Base-by-base conservation (phyloP, 345 rosid genomes). In the Eucalyptus leucophloia region DNA sequence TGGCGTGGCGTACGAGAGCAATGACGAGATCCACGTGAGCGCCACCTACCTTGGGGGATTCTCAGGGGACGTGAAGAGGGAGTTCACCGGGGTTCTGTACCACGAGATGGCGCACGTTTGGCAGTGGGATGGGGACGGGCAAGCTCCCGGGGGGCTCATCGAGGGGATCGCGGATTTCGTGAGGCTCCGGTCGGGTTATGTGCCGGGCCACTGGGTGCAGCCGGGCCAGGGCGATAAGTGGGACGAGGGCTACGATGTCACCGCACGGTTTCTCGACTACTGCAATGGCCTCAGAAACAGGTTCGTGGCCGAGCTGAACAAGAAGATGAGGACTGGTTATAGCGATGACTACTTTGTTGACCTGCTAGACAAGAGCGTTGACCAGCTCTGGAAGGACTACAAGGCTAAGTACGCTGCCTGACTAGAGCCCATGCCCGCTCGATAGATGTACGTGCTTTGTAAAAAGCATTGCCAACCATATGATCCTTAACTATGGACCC, bases 101-200 rank as follows among this genome's bases (percentile, higher is more conserved):
- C 97, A 96, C 67, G 99, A 95, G 87, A 95, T 95, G 93, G 88
- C 93, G 4, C 97, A 95, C 54, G 87, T 95, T 14, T 96, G 96
- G 99, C 97, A 95, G 67, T 96, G 98, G 99, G 90, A 92, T 62
- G 97, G 98, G 7, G 93, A 94, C 14, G 93, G 92, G 3, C 92
- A 87, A 42, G 87, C 94, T 44, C 96, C 95, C 0, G 90, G 94
- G 15, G 95, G 95, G 17, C 87, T 96, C 42, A 91, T 93, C 1
- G 97, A 96, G 90, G 99, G 99, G 81, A 93, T 96, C 13, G 97
- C 95, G 1, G 98, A 97, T 86, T 95, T 80, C 58, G 96, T 97
- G 89, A 95, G 97, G 94, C 89, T 96, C 19, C 95, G 91, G 91
- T 97, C 97, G 1, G 93, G 94, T 11, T 93, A 91, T 5, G 91